Conservation (phyloP, 192 early-diverging fungal genomes). For the Coemansia reversa region DNA sequence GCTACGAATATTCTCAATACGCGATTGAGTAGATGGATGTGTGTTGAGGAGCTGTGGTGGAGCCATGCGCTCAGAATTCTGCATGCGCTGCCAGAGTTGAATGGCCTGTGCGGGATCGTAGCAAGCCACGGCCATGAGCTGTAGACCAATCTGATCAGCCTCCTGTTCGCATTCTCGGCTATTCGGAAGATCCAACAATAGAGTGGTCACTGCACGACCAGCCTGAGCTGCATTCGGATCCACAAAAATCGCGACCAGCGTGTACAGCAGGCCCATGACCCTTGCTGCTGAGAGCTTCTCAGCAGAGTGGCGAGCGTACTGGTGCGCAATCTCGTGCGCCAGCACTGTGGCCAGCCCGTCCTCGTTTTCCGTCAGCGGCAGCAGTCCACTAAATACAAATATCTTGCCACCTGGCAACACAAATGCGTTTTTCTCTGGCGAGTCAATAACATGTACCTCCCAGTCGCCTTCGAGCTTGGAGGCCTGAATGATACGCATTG, state of each 20-base stretch:
- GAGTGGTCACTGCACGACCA: conserved; percentile 61
- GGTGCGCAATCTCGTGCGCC: conserved; percentile 94
- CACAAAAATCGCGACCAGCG: conserved; percentile 64
- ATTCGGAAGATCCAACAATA: conserved; percentile 83
- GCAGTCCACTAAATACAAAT: conserved; percentile 95
- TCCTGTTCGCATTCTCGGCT: conserved; percentile 87
- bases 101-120: conserved; percentile 82
- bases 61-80: conserved; percentile 34
- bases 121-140: conserved; percentile 90
- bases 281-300: conserved; percentile 82
- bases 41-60: conserved; percentile 76
- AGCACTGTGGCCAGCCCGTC: conserved; percentile 91
- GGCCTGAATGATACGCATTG: conserved; percentile 66
- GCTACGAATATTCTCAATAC: conserved; percentile 62
- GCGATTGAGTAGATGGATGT: conserved; percentile 73
- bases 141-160: conserved; percentile 87
- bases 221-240: conserved; percentile 62
- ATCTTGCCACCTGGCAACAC: conserved; percentile 94
- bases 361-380: conserved; percentile 76
- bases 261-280: conserved; percentile 59
- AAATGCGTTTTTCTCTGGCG: conserved; percentile 86
- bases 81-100: conserved; percentile 85
- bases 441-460: conserved; percentile 90
- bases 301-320: conserved; percentile 84
- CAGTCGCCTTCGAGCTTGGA: conserved; percentile 74